phyloP scores from a whole-genome alignment of 2,329 filamentous ascomycete genomes.

The Arthrobotrys sphaeroides region DNA sequence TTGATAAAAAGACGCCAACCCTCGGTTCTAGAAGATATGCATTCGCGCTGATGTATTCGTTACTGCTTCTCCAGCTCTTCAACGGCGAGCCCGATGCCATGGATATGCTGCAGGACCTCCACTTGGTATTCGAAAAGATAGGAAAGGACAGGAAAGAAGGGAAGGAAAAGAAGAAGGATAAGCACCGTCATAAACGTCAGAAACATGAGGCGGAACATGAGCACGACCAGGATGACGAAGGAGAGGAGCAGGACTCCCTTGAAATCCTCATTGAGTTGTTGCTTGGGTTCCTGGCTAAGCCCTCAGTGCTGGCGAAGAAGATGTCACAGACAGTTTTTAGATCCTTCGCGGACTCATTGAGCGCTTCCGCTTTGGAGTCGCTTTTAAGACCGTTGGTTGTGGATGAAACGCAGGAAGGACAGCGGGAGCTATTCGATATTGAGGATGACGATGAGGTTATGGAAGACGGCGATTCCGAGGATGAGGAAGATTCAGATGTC shows the following conservation, averaged over 20 bases:
- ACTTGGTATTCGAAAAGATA: slow-evolving; percentile 56
- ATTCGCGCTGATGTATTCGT: slow-evolving; percentile 80
- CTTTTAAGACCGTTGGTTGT: slow-evolving; percentile 75
- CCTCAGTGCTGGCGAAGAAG: slow-evolving; percentile 83
- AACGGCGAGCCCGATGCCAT: slow-evolving; percentile 88
- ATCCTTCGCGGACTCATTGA: slow-evolving; percentile 79
- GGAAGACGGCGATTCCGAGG: slow-evolving; percentile 62
- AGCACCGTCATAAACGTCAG: slow-evolving; percentile 22
- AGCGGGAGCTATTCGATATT: slow-evolving; percentile 81
- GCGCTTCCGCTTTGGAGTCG: slow-evolving; percentile 74
- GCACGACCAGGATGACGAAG: slow-evolving; percentile 66
- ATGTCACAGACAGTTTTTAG: slow-evolving; percentile 89
- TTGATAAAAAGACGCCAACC: slow-evolving; percentile 24
- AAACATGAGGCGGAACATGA: slow-evolving; percentile 55
- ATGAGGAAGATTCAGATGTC: slow-evolving; percentile 63
- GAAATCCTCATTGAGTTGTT: slow-evolving; percentile 86
- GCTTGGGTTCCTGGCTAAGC: slow-evolving; percentile 86
- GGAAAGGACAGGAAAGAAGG: slow-evolving; percentile 33
- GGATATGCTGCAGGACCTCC: slow-evolving; percentile 57
- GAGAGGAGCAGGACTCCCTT: slow-evolving; percentile 69
- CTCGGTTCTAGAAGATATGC: slow-evolving; percentile 62
- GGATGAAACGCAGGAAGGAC: slow-evolving; percentile 82
- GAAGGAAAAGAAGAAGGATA: slow-evolving; percentile 40
- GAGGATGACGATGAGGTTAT: slow-evolving; percentile 70
- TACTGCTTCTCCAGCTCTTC: slow-evolving; percentile 88